phyloP scores from a whole-genome alignment of 2,329 filamentous ascomycete species.

The Fusarium equiseti region DNA sequence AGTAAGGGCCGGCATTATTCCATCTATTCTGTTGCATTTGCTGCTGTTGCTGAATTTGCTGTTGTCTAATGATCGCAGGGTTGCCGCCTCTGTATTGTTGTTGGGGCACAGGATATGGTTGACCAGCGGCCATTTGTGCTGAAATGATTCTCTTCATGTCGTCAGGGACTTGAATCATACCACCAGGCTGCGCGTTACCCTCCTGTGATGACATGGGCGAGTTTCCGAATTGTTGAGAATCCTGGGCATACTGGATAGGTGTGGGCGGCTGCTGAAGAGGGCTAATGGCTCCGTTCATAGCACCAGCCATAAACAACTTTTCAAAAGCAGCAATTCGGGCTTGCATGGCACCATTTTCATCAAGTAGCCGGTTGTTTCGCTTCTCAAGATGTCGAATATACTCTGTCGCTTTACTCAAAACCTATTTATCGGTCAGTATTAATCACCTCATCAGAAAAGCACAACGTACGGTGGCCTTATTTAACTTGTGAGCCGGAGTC shows the following conservation, averaged over 20 bases:
- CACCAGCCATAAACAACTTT: constrained; percentile 83
- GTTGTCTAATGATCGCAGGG: constrained; percentile 63
- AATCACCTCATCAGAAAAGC: background rate
- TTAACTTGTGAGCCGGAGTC: constrained; percentile 90
- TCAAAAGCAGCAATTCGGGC: constrained; percentile 79
- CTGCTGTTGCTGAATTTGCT: constrained; percentile 67
- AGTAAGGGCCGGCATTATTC: constrained; percentile 67
- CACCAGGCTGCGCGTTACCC: constrained; percentile 59
- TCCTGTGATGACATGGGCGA: constrained; percentile 58
- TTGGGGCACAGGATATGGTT: constrained; percentile 64
- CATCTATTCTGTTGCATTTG: constrained; percentile 65
- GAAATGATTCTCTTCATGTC: constrained; percentile 73
- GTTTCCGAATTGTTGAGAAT: constrained; percentile 60
- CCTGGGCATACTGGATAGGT: constrained; percentile 62
- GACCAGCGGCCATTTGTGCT: constrained; percentile 66
- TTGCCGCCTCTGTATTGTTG: constrained; percentile 61
- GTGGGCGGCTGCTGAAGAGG: constrained; percentile 67
- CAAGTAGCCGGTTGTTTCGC: constrained; percentile 82
- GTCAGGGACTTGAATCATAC: constrained; percentile 75
- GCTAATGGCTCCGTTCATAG: constrained; percentile 72
- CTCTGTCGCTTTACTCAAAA: constrained; percentile 94
- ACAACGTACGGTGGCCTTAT: constrained; percentile 85
- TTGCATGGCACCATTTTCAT: constrained; percentile 85
- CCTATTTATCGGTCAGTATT: constrained; percentile 54
- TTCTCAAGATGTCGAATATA: constrained; percentile 96